Evolutionary conservation across 495 filamentous ascomycete genomes (phyloP).

Genomic region (Neurospora sp.): DNA sequence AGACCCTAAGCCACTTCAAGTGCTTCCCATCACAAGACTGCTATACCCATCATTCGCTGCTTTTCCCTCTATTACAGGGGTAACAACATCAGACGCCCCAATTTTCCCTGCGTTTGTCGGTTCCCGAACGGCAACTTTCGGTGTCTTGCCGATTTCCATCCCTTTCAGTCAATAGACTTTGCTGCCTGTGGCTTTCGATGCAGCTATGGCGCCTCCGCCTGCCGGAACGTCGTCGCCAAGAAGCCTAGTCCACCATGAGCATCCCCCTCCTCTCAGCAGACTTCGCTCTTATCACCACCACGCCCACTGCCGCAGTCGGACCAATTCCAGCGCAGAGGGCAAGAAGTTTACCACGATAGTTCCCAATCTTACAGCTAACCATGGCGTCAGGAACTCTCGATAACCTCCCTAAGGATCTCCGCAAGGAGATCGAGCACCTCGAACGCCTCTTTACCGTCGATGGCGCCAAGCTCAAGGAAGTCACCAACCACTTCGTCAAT

Average conservation of each 20-base stretch:
- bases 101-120: background rate
- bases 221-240: slow-evolving; percentile 3
- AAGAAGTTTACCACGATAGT: slow-evolving; percentile 10
- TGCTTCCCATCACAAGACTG: background rate
- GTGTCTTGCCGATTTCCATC: background rate
- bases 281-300: slow-evolving; percentile 6
- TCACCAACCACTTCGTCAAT: slow-evolving; percentile 77
- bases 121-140: background rate
- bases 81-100: background rate
- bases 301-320: slow-evolving; percentile 2
- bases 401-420: slow-evolving; percentile 68
- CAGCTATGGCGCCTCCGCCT: background rate
- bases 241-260: slow-evolving; percentile 6
- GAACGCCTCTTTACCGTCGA: slow-evolving; percentile 82
- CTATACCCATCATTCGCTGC: background rate
- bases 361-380: slow-evolving; percentile 11
- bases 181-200: background rate
- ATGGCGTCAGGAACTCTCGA: slow-evolving; percentile 27
- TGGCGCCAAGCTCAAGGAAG: slow-evolving; percentile 69
- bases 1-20: background rate
- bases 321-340: slow-evolving; percentile 14
- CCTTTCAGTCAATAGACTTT: background rate
- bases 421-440: slow-evolving; percentile 72
- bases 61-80: background rate
- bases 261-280: slow-evolving; percentile 6